These are phyloP conservation scores for Lodderomyces metapsilosis DNA, from an alignment of 1,139 yeast species.

Conservation along the genomic window DNA sequence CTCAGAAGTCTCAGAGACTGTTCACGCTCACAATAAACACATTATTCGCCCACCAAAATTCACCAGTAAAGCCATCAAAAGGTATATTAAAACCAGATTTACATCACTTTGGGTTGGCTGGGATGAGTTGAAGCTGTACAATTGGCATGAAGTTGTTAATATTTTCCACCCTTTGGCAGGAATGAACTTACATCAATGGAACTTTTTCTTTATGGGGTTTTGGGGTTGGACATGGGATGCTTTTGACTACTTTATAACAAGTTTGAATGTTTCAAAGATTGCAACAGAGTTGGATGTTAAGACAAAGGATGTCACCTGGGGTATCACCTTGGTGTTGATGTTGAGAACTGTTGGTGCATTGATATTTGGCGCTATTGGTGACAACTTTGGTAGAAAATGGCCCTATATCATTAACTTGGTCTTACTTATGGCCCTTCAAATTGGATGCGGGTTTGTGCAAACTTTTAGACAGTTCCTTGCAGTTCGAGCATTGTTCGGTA, in stretches of 20 bases:
- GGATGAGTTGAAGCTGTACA: constrained; percentile 26
- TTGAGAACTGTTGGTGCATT: constrained; percentile 44
- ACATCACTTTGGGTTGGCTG: constrained; percentile 31
- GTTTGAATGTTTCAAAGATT: constrained; percentile 31
- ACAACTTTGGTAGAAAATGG: constrained; percentile 36
- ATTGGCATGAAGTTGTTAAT: constrained; percentile 30
- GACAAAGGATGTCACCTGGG: constrained; percentile 39
- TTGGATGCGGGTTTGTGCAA: constrained; percentile 41
- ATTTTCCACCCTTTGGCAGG: constrained; percentile 33
- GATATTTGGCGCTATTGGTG: constrained; percentile 38
- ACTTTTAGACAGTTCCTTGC: constrained; percentile 39
- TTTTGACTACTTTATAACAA: constrained; percentile 38
- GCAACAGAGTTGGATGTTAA: constrained; percentile 27
- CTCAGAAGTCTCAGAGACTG: constrained; percentile 34
- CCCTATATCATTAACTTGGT: constrained; percentile 35
- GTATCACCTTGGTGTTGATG: constrained; percentile 45
- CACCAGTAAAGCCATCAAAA: constrained; percentile 22
- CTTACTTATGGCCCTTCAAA: constrained; percentile 33
- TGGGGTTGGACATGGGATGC: constrained; percentile 47
- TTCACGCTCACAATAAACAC: constrained; percentile 53
- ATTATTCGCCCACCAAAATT: constrained; percentile 34
- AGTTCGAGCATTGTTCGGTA: constrained; percentile 40
- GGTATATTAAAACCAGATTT: constrained; percentile 29
- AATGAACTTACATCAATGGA: constrained; percentile 34
- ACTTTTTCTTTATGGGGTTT: constrained; percentile 33